Conservation (phyloP, 345 rosid genomes). For the Populus euphratica region DNA sequence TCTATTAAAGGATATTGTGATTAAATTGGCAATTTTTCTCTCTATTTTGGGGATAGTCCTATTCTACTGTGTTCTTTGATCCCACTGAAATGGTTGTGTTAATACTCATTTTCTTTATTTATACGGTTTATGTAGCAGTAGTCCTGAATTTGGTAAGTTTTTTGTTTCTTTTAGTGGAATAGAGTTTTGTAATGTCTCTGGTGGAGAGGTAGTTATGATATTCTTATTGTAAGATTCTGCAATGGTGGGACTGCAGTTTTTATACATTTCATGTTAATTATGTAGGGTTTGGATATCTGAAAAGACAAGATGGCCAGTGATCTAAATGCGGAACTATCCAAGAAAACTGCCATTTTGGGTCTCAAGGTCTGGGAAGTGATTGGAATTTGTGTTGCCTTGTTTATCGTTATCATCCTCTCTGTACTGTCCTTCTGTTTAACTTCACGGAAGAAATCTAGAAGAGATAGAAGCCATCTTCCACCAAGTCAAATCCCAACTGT, state of each 20-base stretch:
- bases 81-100: constrained; percentile 12
- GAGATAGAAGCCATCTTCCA: constrained; percentile 37
- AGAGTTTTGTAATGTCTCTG: background rate
- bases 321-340: constrained; percentile 65
- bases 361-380: constrained; percentile 87
- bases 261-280: constrained; percentile 15
- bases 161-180: background rate
- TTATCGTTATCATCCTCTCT: constrained; percentile 67
- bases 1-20: background rate
- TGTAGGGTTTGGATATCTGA: constrained; percentile 33
- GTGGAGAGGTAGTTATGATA: background rate
- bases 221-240: constrained; percentile 6
- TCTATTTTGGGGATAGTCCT: constrained; percentile 4
- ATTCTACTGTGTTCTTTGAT: constrained; percentile 18
- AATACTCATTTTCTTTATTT: background rate
- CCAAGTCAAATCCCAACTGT: constrained; percentile 61
- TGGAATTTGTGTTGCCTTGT: constrained; percentile 67
- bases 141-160: background rate
- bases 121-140: background rate
- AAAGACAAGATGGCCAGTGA: constrained; percentile 45
- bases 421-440: constrained; percentile 66
- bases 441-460: constrained; percentile 63
- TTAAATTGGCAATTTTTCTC: background rate
- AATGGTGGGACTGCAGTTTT: constrained; percentile 14
- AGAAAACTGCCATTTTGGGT: constrained; percentile 58